Conservation (phyloP, 192 early-diverging fungal species). For the Coemansia sp. region DNA sequence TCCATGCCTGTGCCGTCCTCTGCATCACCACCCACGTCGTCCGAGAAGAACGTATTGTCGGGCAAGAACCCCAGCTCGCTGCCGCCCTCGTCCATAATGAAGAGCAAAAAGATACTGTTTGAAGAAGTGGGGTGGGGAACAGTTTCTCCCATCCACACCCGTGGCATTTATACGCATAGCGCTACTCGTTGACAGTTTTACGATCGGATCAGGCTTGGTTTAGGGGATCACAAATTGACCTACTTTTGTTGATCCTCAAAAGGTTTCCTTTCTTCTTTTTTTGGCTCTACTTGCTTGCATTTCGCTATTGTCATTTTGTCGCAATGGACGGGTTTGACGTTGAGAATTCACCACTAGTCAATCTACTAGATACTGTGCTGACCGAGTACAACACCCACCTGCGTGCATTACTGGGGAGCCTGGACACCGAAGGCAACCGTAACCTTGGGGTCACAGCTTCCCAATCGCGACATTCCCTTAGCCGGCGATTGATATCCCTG, state of each 20-base stretch:
- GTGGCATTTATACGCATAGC: no score
- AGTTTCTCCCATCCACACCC: no score
- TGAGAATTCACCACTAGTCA: conserved; percentile 34
- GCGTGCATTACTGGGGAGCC: conserved; percentile 22
- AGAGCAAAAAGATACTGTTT: no score
- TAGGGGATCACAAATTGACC: no score
- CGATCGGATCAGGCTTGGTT: no score
- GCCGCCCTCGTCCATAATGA: no score
- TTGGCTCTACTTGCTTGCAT: background rate
- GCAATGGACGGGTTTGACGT: conserved; percentile 21
- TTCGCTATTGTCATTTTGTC: background rate
- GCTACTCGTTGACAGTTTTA: no score
- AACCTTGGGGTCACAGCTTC: conserved; percentile 12
- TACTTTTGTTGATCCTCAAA: no score
- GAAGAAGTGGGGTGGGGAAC: no score
- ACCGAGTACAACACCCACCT: conserved; percentile 27
- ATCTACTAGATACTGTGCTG: conserved; percentile 21
- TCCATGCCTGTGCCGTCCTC: background rate
- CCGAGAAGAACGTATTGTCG: background rate
- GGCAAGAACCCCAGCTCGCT: no score
- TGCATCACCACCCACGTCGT: background rate
- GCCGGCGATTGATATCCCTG: conserved; percentile 8
- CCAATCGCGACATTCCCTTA: background rate
- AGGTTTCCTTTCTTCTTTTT: no score
- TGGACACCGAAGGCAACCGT: conserved; percentile 36